Evolutionary conservation across 2,329 filamentous ascomycete species (phyloP).

Genomic region (Xylaria sp.): DNA sequence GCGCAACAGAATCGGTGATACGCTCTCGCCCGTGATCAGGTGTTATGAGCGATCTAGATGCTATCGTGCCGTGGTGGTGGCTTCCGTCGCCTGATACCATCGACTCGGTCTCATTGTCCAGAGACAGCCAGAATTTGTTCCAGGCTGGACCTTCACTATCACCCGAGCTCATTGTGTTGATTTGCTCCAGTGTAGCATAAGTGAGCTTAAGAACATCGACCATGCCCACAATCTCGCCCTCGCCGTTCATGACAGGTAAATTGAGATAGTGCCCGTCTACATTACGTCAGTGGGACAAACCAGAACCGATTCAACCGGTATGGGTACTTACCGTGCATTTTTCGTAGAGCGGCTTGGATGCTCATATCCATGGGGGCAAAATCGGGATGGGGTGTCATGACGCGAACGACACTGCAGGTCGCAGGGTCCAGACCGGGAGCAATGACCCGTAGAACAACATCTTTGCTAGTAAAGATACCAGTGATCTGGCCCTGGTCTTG

Average conservation of each 20-base stretch:
- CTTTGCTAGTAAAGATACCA: conserved; percentile 99
- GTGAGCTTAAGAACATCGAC: conserved; percentile 98
- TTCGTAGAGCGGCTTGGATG: conserved; percentile 94
- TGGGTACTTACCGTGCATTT: conserved; percentile 87
- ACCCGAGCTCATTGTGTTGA: conserved; percentile 89
- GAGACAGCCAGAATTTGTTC: conserved; percentile 99
- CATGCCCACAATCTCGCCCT: conserved; percentile 98
- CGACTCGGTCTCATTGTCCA: conserved; percentile 93
- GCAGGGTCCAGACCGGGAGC: conserved; percentile 91
- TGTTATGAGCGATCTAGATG: conserved; percentile 79
- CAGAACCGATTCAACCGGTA: neutral
- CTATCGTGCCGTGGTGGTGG: conserved; percentile 65
- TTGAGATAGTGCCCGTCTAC: conserved; percentile 97
- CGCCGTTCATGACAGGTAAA: conserved; percentile 96
- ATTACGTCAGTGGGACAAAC: conserved; percentile 29
- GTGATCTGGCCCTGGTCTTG: conserved; percentile 97
- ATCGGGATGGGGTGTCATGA: conserved; percentile 99
- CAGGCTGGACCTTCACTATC: conserved; percentile 95
- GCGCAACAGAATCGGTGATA: conserved; percentile 78
- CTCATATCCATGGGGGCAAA: conserved; percentile 99
- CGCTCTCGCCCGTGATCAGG: conserved; percentile 77
- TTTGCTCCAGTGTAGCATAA: conserved; percentile 96
- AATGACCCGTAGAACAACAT: conserved; percentile 97
- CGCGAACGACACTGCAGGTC: conserved; percentile 95
- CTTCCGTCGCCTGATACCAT: conserved; percentile 92